These are phyloP conservation scores for Juglanconis sp. DNA, from an alignment of 2,329 filamentous ascomycete genomes.

Conservation along the genomic window DNA sequence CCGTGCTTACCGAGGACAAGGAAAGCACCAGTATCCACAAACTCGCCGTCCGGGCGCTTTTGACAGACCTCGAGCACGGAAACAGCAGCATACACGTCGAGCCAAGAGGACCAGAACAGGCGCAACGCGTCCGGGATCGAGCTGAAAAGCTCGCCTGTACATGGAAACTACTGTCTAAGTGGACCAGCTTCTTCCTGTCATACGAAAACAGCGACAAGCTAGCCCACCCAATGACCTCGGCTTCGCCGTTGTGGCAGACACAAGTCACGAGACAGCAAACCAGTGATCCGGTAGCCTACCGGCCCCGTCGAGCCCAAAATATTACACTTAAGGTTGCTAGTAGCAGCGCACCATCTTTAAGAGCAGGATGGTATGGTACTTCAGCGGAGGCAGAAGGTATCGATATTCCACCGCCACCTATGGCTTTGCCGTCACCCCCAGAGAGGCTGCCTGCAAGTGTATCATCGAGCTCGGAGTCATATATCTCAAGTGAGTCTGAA, in stretches of 20 bases:
- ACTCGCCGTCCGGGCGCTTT: conserved; percentile 16
- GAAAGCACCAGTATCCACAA: conserved; percentile 16
- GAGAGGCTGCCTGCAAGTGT: too few relatives aligned
- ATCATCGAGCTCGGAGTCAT: too few relatives aligned
- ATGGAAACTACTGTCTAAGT: conserved; percentile 20
- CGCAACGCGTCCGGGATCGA: conserved; percentile 3
- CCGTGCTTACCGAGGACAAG: conserved; percentile 7
- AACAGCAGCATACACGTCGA: conserved; percentile 15
- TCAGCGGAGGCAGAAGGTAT: too few relatives aligned
- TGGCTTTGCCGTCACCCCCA: too few relatives aligned
- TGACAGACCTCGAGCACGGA: conserved; percentile 19
- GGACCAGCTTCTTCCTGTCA: conserved; percentile 20
- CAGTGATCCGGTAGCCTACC: too few relatives aligned
- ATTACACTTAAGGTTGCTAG: too few relatives aligned
- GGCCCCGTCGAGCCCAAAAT: too few relatives aligned
- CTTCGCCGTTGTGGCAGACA: not conserved
- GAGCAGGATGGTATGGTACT: too few relatives aligned
- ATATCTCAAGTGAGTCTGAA: too few relatives aligned
- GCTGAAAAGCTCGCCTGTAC: conserved; percentile 18
- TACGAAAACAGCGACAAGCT: not conserved
- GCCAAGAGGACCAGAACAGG: not conserved
- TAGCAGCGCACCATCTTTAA: too few relatives aligned
- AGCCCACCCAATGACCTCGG: not conserved
- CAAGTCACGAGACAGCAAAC: not conserved
- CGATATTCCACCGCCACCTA: too few relatives aligned